phyloP scores from a whole-genome alignment of 148 eudicot species.

The Rhododendron molle region DNA sequence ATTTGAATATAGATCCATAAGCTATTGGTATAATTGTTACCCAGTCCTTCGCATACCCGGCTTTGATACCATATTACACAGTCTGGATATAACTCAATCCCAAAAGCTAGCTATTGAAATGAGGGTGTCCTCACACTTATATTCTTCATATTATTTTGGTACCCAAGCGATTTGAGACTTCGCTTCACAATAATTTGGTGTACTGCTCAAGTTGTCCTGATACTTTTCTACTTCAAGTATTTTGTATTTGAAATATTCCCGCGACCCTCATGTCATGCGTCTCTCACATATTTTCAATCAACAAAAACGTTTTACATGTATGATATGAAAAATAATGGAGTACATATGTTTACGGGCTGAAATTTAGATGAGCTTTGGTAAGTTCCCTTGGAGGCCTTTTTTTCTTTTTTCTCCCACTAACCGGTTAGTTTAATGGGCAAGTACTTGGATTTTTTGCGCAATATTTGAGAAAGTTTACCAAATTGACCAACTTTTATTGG shows the following conservation, averaged over 20 bases:
- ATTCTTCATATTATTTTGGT: too few species aligned
- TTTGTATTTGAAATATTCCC: not conserved
- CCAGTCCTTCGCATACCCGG: too few species aligned
- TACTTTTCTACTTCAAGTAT: not conserved
- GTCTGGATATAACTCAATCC: too few species aligned
- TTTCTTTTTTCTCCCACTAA: not conserved
- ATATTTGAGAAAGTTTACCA: too few species aligned
- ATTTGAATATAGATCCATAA: not conserved
- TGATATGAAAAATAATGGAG: not conserved
- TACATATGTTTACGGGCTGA: not conserved
- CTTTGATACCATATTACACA: too few species aligned
- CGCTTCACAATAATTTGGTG: not conserved
- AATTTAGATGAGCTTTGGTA: not conserved
- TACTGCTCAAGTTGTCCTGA: not conserved
- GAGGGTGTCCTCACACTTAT: too few species aligned
- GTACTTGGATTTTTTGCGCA: too few species aligned
- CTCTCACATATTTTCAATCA: not conserved
- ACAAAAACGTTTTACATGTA: not conserved
- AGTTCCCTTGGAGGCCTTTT: not conserved
- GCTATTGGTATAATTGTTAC: too few species aligned
- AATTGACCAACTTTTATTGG: not conserved
- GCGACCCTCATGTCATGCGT: not conserved
- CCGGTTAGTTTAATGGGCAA: not conserved
- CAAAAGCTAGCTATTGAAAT: too few species aligned
- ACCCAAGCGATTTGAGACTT: too few species aligned